These are phyloP conservation scores for Leucosporidium scottii DNA, from an alignment of 768 basidiomycete species.

Conservation along the genomic window DNA sequence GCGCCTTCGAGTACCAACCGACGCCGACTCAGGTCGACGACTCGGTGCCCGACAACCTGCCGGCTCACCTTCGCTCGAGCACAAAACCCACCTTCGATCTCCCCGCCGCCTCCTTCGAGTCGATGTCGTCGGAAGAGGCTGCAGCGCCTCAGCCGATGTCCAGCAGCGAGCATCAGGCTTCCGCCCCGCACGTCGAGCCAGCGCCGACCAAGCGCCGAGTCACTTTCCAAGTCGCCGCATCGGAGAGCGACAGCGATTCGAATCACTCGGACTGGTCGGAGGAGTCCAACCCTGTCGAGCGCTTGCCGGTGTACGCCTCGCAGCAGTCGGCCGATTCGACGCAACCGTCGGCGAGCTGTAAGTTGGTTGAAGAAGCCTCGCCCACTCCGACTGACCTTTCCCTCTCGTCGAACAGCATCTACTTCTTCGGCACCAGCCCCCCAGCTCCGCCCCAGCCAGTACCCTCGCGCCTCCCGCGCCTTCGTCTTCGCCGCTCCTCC, in stretches of 20 bases:
- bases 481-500: constrained; percentile 28
- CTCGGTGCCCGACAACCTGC: neutral
- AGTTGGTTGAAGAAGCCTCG: neutral
- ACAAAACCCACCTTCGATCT: neutral
- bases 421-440: neutral
- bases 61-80: neutral
- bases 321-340: too few species aligned
- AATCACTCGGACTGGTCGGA: too few species aligned
- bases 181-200: too few species aligned
- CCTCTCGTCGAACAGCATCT: neutral
- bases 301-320: too few species aligned
- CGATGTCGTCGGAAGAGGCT: neutral
- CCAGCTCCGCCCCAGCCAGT: neutral
- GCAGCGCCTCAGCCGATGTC: neutral
- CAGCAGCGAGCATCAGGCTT: too few species aligned
- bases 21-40: constrained; percentile 23
- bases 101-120: neutral
- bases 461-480: constrained; percentile 7
- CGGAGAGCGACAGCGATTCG: too few species aligned
- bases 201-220: too few species aligned
- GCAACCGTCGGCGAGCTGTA: too few species aligned
- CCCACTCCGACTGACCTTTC: neutral
- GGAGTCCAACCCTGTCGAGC: too few species aligned
- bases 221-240: too few species aligned
- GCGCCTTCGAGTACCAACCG: constrained; percentile 21